Evolutionary conservation across 139 green algal species (phyloP), one percentile per base, ranked within the genome.

Genomic region (Chlamydomonas incerta): DNA sequence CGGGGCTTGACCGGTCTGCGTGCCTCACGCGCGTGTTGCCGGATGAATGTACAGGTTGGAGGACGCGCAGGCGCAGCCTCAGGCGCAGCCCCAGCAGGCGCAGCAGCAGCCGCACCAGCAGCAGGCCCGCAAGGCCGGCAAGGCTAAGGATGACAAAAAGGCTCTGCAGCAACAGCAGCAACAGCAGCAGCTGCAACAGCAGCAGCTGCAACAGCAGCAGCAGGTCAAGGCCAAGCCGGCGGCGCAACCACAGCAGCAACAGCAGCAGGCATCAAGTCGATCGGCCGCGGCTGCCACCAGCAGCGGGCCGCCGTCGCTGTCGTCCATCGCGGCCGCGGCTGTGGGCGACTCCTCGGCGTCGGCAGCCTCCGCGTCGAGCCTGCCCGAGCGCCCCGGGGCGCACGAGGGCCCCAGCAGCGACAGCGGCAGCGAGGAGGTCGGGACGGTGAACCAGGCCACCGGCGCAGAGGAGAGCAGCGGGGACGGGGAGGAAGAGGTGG

Each of bases 371-470:
- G 69, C 34, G 13, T n/a, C 41, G 41, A 55, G 65, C 80, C 50
- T 41, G 33, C 15, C 52, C 6, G 80, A 70, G 31, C 80, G 67
- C 21, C 47, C 50, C 0, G 66, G 57, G 26, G 50, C 24, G 3
- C 50, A 15, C 29, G 77, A 75, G 20, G 79, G 52, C 3, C 23
- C 66, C 50, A 11, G n/a, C 3, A 83, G 66, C 67, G 79, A 57
- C 14, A 76, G 47, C 79, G 26, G 31, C 26, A 85, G 79, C 34
- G 74, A 87, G 74, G 63, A 90, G 74, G 87, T 88, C 23, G 81
- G 81, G 18, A 89, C 79, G 58, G 79, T 87, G 0, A 73, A 83
- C 57, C 81, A 88, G 74, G 87, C 81, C 11, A 85, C 81, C 8
- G 74, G 81, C 4, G 74, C 80, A 11, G 46, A 62, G 21, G 50